phyloP scores from a whole-genome alignment of 176 grass and related monocot species.

The Triticum timopheevii region DNA sequence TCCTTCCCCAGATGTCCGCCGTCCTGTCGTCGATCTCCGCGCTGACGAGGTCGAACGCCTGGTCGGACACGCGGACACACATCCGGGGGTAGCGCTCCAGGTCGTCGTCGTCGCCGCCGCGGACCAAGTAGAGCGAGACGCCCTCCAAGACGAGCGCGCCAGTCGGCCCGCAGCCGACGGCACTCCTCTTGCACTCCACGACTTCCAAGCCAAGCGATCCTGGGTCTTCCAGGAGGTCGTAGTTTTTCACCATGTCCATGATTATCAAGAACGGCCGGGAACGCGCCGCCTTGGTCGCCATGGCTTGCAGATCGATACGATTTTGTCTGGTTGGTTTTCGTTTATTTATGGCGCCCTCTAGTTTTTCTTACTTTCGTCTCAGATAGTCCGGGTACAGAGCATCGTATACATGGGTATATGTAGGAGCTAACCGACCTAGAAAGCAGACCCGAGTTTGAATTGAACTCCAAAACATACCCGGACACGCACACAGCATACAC shows the following conservation, averaged over 20 bases:
- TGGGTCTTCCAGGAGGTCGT: not conserved
- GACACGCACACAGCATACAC: too few relatives aligned
- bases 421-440: too few relatives aligned
- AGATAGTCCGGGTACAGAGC: too few relatives aligned
- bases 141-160: not conserved
- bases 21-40: not conserved
- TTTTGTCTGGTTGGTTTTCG: too few relatives aligned
- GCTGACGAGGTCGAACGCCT: not conserved
- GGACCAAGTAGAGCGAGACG: not conserved
- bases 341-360: too few relatives aligned
- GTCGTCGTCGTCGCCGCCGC: not conserved
- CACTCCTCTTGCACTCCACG: not conserved
- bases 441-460: too few relatives aligned
- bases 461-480: too few relatives aligned
- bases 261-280: not conserved
- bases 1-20: rapidly evolving
- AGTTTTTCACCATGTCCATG: not conserved
- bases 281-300: not conserved
- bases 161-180: not conserved
- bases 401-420: too few relatives aligned
- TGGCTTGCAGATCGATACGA: too few relatives aligned
- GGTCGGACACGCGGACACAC: not conserved
- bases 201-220: not conserved
- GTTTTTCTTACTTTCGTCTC: too few relatives aligned
- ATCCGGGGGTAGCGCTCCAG: not conserved